Evolutionary conservation across 75 land plant genomes (phyloP).

Genomic region (Chamaecyparis obtusa): DNA sequence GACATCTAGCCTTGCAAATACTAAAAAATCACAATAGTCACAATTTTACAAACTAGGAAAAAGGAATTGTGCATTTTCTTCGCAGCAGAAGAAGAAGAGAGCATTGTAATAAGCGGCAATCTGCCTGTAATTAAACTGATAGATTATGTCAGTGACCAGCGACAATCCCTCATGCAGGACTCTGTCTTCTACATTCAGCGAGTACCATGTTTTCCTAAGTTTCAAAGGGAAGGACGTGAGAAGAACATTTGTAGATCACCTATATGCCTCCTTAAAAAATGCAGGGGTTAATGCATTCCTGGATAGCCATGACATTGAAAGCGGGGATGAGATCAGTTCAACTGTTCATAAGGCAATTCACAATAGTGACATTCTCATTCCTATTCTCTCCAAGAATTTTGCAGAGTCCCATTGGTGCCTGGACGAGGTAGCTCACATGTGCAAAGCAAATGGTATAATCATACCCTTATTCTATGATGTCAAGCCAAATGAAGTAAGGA

Average conservation of each 20-base stretch:
- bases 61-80: too few relatives aligned
- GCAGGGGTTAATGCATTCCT: background rate
- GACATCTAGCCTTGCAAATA: too few relatives aligned
- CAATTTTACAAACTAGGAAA: too few relatives aligned
- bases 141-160: background rate
- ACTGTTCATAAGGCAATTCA: background rate
- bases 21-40: too few relatives aligned
- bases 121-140: background rate
- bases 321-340: background rate
- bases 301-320: background rate
- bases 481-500: background rate
- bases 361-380: background rate
- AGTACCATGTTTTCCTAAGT: constrained; percentile 10
- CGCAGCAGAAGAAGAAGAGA: background rate
- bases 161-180: background rate
- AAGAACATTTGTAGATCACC: constrained; percentile 11
- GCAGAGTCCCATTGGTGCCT: constrained; percentile 15
- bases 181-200: background rate
- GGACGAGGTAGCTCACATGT: background rate
- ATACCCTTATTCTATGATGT: constrained; percentile 12
- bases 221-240: constrained; percentile 5
- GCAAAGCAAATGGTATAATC: background rate
- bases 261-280: background rate
- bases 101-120: background rate
- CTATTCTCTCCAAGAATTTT: constrained; percentile 1